phyloP scores from a whole-genome alignment of 202 grass and related monocot genomes.

The Panicum hallii region DNA sequence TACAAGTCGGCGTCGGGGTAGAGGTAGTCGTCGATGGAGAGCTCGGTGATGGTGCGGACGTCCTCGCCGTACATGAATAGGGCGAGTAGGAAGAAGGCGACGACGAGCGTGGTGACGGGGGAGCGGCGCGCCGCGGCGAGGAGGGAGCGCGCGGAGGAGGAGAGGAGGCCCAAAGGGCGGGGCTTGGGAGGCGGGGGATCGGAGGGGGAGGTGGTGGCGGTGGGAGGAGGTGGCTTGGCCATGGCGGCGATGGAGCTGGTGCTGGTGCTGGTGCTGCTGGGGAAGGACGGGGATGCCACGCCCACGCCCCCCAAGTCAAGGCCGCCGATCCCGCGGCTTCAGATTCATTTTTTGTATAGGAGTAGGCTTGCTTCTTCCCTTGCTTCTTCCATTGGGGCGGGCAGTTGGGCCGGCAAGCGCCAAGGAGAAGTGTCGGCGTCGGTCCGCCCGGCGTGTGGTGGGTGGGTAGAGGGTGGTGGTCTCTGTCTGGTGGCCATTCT shows the following conservation, averaged over 20 bases:
- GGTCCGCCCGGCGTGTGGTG: too few relatives aligned
- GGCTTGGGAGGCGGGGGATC: slow-evolving; percentile 16
- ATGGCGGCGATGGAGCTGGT: slow-evolving; percentile 7
- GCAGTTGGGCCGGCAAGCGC: too few relatives aligned
- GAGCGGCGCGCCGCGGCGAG: slow-evolving; percentile 35
- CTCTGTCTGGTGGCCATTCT: too few relatives aligned
- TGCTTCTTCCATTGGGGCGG: too few relatives aligned
- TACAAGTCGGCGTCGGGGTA: slow-evolving; percentile 55
- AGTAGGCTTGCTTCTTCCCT: too few relatives aligned
- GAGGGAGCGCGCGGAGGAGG: slow-evolving; percentile 32
- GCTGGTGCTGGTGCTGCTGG: background rate
- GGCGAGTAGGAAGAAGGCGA: slow-evolving; percentile 67
- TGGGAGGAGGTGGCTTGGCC: slow-evolving; percentile 17
- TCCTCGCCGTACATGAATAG: slow-evolving; percentile 88
- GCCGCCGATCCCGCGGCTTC: too few relatives aligned
- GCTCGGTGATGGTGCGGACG: slow-evolving; percentile 64
- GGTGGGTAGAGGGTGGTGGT: too few relatives aligned
- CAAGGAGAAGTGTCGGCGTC: too few relatives aligned
- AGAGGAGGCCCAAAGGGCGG: background rate
- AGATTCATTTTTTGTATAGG: too few relatives aligned
- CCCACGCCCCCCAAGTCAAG: too few relatives aligned
- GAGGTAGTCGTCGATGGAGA: slow-evolving; percentile 67
- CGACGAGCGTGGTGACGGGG: slow-evolving; percentile 46
- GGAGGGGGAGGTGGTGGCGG: background rate
- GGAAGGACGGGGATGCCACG: too few relatives aligned